Conservation (phyloP, 2,329 filamentous ascomycete genomes). For the Domatiomyces globalis region DNA sequence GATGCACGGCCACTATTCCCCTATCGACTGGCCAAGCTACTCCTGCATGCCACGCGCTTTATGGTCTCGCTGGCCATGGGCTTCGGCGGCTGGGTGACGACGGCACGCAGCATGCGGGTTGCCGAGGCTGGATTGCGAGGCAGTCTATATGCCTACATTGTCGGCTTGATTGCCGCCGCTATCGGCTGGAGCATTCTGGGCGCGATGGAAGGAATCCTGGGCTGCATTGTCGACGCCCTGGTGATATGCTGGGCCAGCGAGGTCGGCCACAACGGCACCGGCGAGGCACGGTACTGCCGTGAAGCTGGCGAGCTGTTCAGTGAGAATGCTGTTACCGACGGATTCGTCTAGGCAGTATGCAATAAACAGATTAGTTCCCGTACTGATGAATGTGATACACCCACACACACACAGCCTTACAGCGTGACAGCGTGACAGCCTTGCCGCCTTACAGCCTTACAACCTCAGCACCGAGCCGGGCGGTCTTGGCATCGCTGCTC, state of each 20-base stretch:
- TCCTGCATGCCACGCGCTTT: constrained; percentile 79
- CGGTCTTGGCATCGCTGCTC: no score
- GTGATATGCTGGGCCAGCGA: constrained; percentile 94
- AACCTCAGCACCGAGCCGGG: no score
- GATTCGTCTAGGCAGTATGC: background rate
- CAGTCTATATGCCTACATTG: constrained; percentile 85
- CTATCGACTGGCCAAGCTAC: constrained; percentile 78
- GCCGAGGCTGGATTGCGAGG: constrained; percentile 47
- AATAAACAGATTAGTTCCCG: background rate
- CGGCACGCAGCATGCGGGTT: constrained; percentile 62
- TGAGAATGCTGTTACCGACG: constrained; percentile 28
- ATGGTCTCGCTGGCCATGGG: constrained; percentile 83
- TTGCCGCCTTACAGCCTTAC: no score
- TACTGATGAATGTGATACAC: background rate
- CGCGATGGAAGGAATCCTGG: constrained; percentile 76
- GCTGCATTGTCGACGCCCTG: constrained; percentile 73
- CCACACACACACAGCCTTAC: no score
- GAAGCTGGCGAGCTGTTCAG: constrained; percentile 85
- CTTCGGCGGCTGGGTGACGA: constrained; percentile 93
- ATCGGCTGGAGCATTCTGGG: constrained; percentile 91
- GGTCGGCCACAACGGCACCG: constrained; percentile 48
- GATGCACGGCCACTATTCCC: constrained; percentile 50
- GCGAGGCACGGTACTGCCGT: constrained; percentile 66
- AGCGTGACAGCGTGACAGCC: no score
- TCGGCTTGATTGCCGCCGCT: constrained; percentile 79